These are phyloP conservation scores for Cylindricascospora bacillispora DNA, from an alignment of 1,139 yeast species.

Conservation along the genomic window DNA sequence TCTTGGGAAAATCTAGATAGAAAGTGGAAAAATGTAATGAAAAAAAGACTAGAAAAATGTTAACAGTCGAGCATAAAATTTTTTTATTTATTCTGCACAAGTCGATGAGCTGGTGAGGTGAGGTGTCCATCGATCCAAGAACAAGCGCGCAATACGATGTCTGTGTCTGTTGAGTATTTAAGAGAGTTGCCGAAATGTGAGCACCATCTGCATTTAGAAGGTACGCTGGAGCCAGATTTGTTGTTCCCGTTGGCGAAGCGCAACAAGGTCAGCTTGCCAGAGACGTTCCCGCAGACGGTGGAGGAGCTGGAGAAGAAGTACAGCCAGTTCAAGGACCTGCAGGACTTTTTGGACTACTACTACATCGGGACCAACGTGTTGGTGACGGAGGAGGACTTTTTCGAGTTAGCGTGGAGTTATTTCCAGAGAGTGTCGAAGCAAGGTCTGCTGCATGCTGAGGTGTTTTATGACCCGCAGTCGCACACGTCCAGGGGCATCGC, in stretches of 20 bases:
- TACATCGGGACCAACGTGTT: slow-evolving; percentile 70
- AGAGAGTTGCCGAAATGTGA: slow-evolving; percentile 69
- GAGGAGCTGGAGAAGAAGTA: slow-evolving; percentile 48
- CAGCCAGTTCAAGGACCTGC: slow-evolving; percentile 47
- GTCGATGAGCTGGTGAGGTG: no score
- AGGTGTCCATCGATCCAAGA: no score
- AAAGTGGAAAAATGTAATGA: no score
- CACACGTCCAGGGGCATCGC: slow-evolving; percentile 56
- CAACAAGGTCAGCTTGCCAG: slow-evolving; percentile 44
- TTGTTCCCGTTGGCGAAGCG: slow-evolving; percentile 56
- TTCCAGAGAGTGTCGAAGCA: slow-evolving; percentile 48
- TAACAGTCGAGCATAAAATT: no score
- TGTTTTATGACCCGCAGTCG: slow-evolving; percentile 76
- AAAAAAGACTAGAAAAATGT: no score
- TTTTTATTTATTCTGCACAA: no score
- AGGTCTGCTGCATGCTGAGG: slow-evolving; percentile 55
- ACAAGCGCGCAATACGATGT: no score
- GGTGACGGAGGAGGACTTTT: slow-evolving; percentile 52
- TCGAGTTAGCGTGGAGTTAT: slow-evolving; percentile 64
- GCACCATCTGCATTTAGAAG: slow-evolving; percentile 73
- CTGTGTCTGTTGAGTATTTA: slow-evolving; percentile 33
- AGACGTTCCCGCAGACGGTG: slow-evolving; percentile 40
- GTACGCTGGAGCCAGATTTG: slow-evolving; percentile 62
- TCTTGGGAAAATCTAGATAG: no score
- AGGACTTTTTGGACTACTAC: slow-evolving; percentile 66